phyloP scores from a whole-genome alignment of 1,284 basidiomycete genomes.

The Bothia castanella region DNA sequence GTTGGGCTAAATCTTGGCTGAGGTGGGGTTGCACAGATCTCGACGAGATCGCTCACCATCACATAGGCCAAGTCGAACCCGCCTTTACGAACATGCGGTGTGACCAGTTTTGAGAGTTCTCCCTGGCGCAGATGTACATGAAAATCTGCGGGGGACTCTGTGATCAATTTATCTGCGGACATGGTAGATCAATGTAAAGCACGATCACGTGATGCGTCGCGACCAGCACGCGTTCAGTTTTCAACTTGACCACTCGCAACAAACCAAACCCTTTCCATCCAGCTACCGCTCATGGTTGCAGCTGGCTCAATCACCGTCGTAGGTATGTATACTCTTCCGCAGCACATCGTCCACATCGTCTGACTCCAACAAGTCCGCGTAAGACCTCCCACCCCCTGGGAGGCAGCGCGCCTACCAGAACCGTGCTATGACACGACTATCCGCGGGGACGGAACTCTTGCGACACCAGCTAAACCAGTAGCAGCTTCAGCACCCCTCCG shows the following conservation, averaged over 20 bases:
- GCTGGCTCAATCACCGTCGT: constrained; percentile 85
- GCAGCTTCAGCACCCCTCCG: constrained; percentile 56
- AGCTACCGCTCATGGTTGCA: constrained; percentile 56
- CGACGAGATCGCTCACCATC: constrained; percentile 61
- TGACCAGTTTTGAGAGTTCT: constrained; percentile 76
- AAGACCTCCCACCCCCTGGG: constrained; percentile 81
- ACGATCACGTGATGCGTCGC: constrained; percentile 28
- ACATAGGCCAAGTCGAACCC: constrained; percentile 94
- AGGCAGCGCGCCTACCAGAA: constrained; percentile 76
- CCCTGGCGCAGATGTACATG: constrained; percentile 97
- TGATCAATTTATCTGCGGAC: constrained; percentile 26
- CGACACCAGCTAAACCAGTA: constrained; percentile 55
- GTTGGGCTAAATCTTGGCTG: constrained; percentile 69
- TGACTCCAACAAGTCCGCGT: constrained; percentile 68
- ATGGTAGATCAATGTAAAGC: constrained; percentile 21
- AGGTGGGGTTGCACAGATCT: constrained; percentile 10
- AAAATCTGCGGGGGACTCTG: constrained; percentile 85
- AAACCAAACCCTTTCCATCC: background rate
- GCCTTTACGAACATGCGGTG: constrained; percentile 86
- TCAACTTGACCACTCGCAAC: constrained; percentile 23
- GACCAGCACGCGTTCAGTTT: constrained; percentile 32
- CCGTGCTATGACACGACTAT: constrained; percentile 64
- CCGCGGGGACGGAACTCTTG: constrained; percentile 78
- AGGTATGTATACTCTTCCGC: constrained; percentile 43
- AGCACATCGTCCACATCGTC: background rate